Evolutionary conservation across 2,329 filamentous ascomycete species (phyloP).

Genomic region (Colletotrichum higginsianum): DNA sequence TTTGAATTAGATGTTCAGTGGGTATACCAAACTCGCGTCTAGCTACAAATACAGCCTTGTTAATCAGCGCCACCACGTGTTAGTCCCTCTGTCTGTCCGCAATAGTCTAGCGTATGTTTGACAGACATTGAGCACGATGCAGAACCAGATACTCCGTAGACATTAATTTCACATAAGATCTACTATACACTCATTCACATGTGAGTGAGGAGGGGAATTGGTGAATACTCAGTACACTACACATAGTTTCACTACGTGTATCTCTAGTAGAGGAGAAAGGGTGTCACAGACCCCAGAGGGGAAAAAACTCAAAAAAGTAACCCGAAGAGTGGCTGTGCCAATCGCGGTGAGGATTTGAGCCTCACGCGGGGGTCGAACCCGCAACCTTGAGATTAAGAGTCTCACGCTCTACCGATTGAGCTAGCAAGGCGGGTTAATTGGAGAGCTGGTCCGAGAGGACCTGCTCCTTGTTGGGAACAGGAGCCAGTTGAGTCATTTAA

Average conservation of each 20-base stretch:
- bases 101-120: too few relatives aligned
- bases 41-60: background rate
- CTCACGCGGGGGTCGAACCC: conserved; percentile 48
- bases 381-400: conserved; percentile 66
- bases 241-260: too few relatives aligned
- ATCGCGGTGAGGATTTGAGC: conserved; percentile 44
- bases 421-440: conserved; percentile 58
- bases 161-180: too few relatives aligned
- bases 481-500: background rate
- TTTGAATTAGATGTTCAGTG: background rate
- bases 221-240: too few relatives aligned
- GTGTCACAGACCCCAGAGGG: background rate
- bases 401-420: conserved; percentile 83
- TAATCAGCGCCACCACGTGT: background rate
- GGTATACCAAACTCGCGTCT: background rate
- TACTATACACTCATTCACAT: too few relatives aligned
- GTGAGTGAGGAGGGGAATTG: too few relatives aligned
- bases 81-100: too few relatives aligned
- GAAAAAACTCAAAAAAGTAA: conserved; percentile 25
- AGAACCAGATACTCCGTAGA: too few relatives aligned
- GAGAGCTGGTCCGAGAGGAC: conserved; percentile 19
- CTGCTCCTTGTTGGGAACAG: background rate
- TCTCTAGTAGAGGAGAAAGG: background rate
- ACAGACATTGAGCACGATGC: background rate
- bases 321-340: conserved; percentile 19